Conservation (phyloP, 2,329 filamentous ascomycete species). For the Fusarium sp. region DNA sequence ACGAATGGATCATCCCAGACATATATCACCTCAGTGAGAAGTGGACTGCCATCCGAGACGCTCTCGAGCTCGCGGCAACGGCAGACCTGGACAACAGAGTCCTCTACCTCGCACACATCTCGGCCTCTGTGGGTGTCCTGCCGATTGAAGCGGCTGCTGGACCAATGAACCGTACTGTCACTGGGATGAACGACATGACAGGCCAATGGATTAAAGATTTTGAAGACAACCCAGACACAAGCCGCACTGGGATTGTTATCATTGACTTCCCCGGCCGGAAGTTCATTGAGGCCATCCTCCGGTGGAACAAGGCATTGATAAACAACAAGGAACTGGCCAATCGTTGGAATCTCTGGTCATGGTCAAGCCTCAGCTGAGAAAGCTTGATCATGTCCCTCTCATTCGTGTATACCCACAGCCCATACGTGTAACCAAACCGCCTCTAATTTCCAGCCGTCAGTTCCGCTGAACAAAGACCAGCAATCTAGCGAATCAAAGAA, state of each 20-base stretch:
- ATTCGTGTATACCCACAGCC: constrained; percentile 16
- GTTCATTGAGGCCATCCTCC: constrained; percentile 54
- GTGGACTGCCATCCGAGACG: constrained; percentile 55
- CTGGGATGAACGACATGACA: constrained; percentile 61
- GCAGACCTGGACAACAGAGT: constrained; percentile 47
- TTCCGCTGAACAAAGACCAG: constrained; percentile 11
- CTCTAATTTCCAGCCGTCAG: constrained; percentile 28
- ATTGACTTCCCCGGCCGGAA: constrained; percentile 58
- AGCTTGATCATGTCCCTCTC: neutral
- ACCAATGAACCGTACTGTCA: constrained; percentile 52
- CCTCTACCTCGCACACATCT: constrained; percentile 58
- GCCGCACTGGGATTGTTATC: constrained; percentile 57
- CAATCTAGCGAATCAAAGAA: constrained; percentile 20
- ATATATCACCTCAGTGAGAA: constrained; percentile 56
- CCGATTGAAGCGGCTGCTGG: constrained; percentile 62
- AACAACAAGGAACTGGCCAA: constrained; percentile 15
- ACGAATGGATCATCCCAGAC: constrained; percentile 57
- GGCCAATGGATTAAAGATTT: constrained; percentile 54
- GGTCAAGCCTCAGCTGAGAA: constrained; percentile 22
- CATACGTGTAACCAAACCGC: constrained; percentile 12
- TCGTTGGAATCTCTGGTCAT: constrained; percentile 9
- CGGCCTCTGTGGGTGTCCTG: constrained; percentile 58
- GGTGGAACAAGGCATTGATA: constrained; percentile 50
- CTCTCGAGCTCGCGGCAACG: constrained; percentile 51
- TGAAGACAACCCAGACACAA: constrained; percentile 38